Percentiles rank a stretch among this genome's conserved stretches.
Conservation (phyloP, 2,329 filamentous ascomycete species). For the Emergomyces orientalis region DNA sequence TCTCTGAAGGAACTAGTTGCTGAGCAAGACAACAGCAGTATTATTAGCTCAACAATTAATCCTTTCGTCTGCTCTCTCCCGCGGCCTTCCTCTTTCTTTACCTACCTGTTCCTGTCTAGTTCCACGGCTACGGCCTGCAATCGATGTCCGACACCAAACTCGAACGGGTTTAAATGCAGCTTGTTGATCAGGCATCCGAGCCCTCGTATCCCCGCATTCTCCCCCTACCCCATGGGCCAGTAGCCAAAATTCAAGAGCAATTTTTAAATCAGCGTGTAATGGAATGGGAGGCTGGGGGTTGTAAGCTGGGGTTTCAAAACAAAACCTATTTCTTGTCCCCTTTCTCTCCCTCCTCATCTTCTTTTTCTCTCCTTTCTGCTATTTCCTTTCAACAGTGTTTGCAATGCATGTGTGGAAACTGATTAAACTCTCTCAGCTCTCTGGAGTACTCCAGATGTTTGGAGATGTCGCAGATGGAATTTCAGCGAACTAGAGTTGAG, state of each 20-base stretch:
- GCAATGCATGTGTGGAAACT: too few species aligned
- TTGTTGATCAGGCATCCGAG: not conserved
- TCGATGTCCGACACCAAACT: not conserved
- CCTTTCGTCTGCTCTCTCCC: not conserved
- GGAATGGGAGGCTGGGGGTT: too few species aligned
- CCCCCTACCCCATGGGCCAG: not conserved
- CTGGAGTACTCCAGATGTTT: not conserved
- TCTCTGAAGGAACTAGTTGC: too few species aligned
- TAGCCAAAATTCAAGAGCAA: not conserved
- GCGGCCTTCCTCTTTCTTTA: not conserved
- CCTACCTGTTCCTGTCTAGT: not conserved
- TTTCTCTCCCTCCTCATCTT: not conserved
- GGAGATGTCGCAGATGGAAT: not conserved
- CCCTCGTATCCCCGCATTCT: not conserved
- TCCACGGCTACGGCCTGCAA: not conserved
- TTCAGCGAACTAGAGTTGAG: too few species aligned
- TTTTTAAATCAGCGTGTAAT: not conserved
- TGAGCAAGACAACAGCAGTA: too few species aligned
- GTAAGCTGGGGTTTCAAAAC: too few species aligned
- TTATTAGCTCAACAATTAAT: too few species aligned
- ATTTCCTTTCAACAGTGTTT: not conserved
- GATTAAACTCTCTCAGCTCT: too few species aligned
- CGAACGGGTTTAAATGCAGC: not conserved
- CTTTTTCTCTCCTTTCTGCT: too few species aligned
- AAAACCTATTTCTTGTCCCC: too few species aligned